Conservation (phyloP, 1,284 basidiomycete genomes). For the Ustilago esculenta region DNA sequence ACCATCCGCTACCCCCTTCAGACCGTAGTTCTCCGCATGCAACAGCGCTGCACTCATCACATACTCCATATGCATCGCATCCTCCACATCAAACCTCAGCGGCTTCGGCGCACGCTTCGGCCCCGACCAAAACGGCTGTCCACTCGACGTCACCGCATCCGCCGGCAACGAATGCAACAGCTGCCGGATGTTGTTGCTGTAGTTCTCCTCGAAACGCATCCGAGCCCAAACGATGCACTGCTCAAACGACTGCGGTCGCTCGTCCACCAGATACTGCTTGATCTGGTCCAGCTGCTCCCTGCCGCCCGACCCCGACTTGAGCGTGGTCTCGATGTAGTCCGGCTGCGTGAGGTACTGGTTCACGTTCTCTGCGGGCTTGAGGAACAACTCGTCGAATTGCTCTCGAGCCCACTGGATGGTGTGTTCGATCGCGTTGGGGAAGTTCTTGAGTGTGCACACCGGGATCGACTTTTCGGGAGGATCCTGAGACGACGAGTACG, state of each 20-base stretch:
- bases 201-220: slow-evolving; percentile 93
- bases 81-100: slow-evolving; percentile 76
- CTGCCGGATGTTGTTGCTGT: slow-evolving; percentile 92
- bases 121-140: slow-evolving; percentile 80
- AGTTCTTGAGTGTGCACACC: slow-evolving; percentile 98
- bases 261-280: slow-evolving; percentile 86
- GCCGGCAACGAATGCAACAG: slow-evolving; percentile 92
- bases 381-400: slow-evolving; percentile 91
- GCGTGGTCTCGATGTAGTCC: slow-evolving; percentile 92
- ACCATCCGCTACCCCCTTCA: slow-evolving; percentile 87
- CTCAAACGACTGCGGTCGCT: slow-evolving; percentile 93
- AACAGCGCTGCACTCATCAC: slow-evolving; percentile 94
- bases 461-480: slow-evolving; percentile 98
- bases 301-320: slow-evolving; percentile 72
- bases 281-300: slow-evolving; percentile 83
- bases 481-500: slow-evolving; percentile 97
- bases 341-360: slow-evolving; percentile 97
- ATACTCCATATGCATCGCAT: slow-evolving; percentile 88
- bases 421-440: slow-evolving; percentile 98
- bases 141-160: slow-evolving; percentile 86
- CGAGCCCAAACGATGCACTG: slow-evolving; percentile 98
- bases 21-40: slow-evolving; percentile 97
- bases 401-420: slow-evolving; percentile 95
- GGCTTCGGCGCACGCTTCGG: slow-evolving; percentile 98
- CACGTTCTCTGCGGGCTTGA: slow-evolving; percentile 91